Evolutionary conservation across 2,329 filamentous ascomycete genomes (phyloP), one percentile per base, ranked within the genome.

Genomic region (Chalaropsis ovoidea): DNA sequence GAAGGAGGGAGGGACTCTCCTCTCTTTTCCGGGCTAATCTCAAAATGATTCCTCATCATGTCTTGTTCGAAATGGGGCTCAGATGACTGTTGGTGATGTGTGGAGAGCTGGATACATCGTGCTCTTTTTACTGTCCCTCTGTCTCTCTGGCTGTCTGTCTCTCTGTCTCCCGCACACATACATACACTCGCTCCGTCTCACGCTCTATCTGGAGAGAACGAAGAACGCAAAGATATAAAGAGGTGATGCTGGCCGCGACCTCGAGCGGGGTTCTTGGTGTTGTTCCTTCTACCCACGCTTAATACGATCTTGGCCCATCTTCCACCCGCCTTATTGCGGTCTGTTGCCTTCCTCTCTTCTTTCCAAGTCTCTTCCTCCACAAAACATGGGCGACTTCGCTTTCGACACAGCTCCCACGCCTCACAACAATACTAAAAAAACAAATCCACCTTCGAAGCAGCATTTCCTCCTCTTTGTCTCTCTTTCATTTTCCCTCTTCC

Each of bases 151-250:
- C 52, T 56, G 10, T 56, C 22, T 8, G 7, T 22, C 19, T 19
- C 47, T 24, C 47, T 24, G 13, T 15, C 47, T 19, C 47, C 17
- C 47, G 8, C 24, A 11, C 35, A 39, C 8, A 3, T 7, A 35
- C 31, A 35, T 35, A 35, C 31, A 35, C 45, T 10, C n/a, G 15
- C 17, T 47, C 43, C 1, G 15, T 52, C 47, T 52, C 47, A 22
- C 19, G 13, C 47, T 52, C 47, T 49, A 1, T 52, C 24, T 52
- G 8, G 22, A 47, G 15, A 17, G 49, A 64, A 39, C 43, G 49
- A 64, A 31, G 19, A 43, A 19, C 17, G 35, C 17, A n/a, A 60
- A 27, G 43, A 17, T 24, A 64, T 56, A 45, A 56, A 42, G 47
- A 42, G 31, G 35, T 43, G 27, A 31, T 35, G 24, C 52, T 35